Conservation (phyloP, 352 stramenopile genomes). For the Phytophthora chlamydospora region DNA sequence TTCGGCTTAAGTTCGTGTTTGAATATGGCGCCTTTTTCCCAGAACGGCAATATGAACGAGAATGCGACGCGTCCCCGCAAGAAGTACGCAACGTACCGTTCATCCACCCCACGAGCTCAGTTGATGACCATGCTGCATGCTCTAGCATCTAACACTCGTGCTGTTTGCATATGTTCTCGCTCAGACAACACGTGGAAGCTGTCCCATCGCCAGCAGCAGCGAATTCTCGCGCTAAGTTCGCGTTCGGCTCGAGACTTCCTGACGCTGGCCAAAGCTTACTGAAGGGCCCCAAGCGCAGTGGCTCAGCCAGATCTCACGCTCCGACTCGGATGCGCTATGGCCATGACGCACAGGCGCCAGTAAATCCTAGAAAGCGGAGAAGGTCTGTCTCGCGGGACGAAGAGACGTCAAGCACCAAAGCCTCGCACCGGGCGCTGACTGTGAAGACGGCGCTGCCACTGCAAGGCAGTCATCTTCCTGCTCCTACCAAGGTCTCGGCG, state of each 20-base stretch:
- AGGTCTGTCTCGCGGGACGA: conserved; percentile 24
- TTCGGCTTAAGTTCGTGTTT: conserved; percentile 25
- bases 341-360: background rate
- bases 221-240: conserved; percentile 25
- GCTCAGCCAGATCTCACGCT: conserved; percentile 1
- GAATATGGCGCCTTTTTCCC: conserved; percentile 17
- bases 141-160: background rate
- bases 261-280: conserved; percentile 10
- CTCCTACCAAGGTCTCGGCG: conserved; percentile 29
- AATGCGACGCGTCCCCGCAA: conserved; percentile 27
- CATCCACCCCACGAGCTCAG: background rate
- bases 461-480: conserved; percentile 27
- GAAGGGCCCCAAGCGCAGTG: conserved; percentile 12
- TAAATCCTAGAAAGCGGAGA: conserved; percentile 18
- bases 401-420: conserved; percentile 10
- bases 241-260: conserved; percentile 38
- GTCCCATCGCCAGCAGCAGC: conserved; percentile 1
- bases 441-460: conserved; percentile 18
- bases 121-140: background rate
- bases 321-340: conserved; percentile 4
- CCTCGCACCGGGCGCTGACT: conserved; percentile 4
- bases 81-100: conserved; percentile 23
- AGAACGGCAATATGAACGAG: conserved; percentile 14
- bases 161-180: background rate
- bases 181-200: conserved; percentile 27